A percentile compares a stretch with the other conserved stretches of the same genome.
Conservation (phyloP, 306 rosid genomes). For the Hippophae tibetana region DNA sequence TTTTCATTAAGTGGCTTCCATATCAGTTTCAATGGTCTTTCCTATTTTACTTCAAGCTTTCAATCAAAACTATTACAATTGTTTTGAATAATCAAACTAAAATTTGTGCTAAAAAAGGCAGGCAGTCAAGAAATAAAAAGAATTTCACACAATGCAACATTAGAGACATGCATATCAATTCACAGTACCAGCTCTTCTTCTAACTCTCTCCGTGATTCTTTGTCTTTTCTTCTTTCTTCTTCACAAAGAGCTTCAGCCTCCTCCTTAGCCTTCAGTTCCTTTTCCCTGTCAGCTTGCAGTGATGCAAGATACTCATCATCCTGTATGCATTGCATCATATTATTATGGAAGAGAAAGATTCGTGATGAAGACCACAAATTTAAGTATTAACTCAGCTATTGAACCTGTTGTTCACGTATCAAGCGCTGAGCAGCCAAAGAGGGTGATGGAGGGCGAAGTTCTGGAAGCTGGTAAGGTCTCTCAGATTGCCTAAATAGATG, state of each 20-base stretch:
- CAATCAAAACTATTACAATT: too few species aligned
- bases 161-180: neutral
- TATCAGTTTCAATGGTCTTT: too few species aligned
- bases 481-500: constrained; percentile 47
- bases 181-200: constrained; percentile 67
- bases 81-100: too few species aligned
- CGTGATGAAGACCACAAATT: constrained; percentile 3
- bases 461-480: constrained; percentile 30
- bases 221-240: constrained; percentile 65
- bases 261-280: constrained; percentile 58
- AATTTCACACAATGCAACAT: neutral
- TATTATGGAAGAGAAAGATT: neutral
- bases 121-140: neutral
- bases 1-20: too few species aligned
- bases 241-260: constrained; percentile 80
- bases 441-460: constrained; percentile 79
- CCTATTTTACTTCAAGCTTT: too few species aligned
- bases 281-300: constrained; percentile 81
- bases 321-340: constrained; percentile 31
- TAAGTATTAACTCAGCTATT: neutral
- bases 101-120: too few species aligned
- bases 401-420: constrained; percentile 95
- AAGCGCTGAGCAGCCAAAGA: constrained; percentile 71
- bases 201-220: constrained; percentile 61
- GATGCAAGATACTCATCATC: constrained; percentile 94